Evolutionary conservation across 2,329 filamentous ascomycete species (phyloP).

Genomic region (Hirsutella thompsonii): DNA sequence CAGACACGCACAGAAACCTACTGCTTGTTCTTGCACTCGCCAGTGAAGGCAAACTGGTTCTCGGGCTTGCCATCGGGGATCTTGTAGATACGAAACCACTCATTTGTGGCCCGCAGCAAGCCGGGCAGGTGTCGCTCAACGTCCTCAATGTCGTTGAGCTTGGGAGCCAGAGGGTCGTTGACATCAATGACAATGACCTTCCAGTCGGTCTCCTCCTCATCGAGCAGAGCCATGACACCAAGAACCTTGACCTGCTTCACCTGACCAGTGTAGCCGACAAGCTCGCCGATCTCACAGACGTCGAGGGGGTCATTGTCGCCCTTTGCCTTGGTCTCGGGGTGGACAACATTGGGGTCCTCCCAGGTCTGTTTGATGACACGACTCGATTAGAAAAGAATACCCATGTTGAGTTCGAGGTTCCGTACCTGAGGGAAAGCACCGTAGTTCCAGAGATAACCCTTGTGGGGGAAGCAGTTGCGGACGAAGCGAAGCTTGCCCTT

Average conservation of each 20-base stretch:
- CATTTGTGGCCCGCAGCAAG: conserved; percentile 92
- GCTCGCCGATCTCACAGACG: conserved; percentile 98
- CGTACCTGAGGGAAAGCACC: conserved; percentile 90
- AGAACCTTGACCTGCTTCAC: conserved; percentile 99
- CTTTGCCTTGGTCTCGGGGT: conserved; percentile 99
- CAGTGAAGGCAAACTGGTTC: conserved; percentile 99
- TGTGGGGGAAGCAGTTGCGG: conserved; percentile 99
- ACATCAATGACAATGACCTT: conserved; percentile 99
- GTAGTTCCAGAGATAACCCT: conserved; percentile 99
- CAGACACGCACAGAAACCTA: conserved; percentile 23
- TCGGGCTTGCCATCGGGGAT: conserved; percentile 99
- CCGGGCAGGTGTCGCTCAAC: conserved; percentile 97
- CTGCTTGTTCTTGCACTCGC: conserved; percentile 99
- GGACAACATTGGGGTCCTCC: conserved; percentile 92
- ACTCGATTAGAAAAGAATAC: background rate
- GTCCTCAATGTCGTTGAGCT: conserved; percentile 98
- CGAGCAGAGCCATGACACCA: conserved; percentile 96
- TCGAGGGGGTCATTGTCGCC: conserved; percentile 99
- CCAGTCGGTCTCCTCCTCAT: conserved; percentile 99
- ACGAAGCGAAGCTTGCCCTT: conserved; percentile 99
- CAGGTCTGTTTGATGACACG: conserved; percentile 55
- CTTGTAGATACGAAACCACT: conserved; percentile 99
- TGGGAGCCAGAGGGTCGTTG: conserved; percentile 90
- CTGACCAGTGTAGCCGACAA: conserved; percentile 90
- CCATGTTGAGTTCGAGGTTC: background rate